Evolutionary conservation across 2,329 filamentous ascomycete species (phyloP).

Genomic region (Scedosporium aurantiacum): DNA sequence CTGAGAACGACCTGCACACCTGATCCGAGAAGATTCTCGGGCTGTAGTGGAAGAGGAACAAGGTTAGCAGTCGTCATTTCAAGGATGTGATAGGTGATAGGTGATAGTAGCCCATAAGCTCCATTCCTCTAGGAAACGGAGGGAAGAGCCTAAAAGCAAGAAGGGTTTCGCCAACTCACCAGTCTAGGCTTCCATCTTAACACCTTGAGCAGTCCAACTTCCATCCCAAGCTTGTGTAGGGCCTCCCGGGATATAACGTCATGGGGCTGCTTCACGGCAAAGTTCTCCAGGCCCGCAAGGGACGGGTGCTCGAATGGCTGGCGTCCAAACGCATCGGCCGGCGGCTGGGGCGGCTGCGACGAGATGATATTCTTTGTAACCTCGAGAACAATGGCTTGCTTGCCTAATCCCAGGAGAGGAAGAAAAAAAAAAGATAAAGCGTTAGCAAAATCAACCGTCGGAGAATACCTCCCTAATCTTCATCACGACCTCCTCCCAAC

Average conservation of each 20-base stretch:
- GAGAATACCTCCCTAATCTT: not conserved
- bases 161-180: constrained; percentile 37
- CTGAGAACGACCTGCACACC: constrained; percentile 66
- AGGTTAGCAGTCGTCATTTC: constrained; percentile 1
- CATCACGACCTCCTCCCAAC: constrained; percentile 1
- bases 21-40: constrained; percentile 57
- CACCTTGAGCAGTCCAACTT: constrained; percentile 62
- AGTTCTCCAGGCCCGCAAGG: constrained; percentile 61
- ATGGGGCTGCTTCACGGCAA: constrained; percentile 49
- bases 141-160: not conserved
- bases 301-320: constrained; percentile 59
- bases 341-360: constrained; percentile 13
- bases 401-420: constrained; percentile 11
- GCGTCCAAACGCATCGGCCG: constrained; percentile 42
- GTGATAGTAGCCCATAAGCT: not conserved
- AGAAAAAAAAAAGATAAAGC: not conserved
- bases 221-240: constrained; percentile 55
- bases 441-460: not conserved
- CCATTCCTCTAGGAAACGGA: not conserved
- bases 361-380: constrained; percentile 43
- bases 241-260: constrained; percentile 53
- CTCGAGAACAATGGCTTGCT: constrained; percentile 17
- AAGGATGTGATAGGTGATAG: not conserved
- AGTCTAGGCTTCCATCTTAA: constrained; percentile 81
- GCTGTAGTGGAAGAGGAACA: constrained; percentile 22